phyloP scores from a whole-genome alignment of 495 filamentous ascomycete species.

The Ramalina intermedia region DNA sequence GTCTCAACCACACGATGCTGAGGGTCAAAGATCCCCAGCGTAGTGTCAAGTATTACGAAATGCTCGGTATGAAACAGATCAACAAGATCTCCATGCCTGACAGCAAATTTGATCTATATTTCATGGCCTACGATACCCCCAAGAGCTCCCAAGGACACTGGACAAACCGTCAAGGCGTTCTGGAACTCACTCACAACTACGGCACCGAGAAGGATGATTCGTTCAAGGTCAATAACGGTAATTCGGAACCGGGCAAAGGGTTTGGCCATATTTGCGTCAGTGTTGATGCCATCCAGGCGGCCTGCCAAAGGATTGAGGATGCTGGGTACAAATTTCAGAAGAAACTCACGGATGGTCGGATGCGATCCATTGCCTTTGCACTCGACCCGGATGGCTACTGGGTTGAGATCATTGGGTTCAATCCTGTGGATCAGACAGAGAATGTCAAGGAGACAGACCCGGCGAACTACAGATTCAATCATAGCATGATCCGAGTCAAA shows the following conservation, averaged over 20 bases:
- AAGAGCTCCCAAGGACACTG: constrained; percentile 45
- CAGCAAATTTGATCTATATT: constrained; percentile 81
- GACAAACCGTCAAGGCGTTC: constrained; percentile 73
- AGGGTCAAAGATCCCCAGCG: constrained; percentile 87
- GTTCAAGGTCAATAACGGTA: constrained; percentile 78
- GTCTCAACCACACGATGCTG: constrained; percentile 73
- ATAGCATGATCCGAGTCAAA: constrained; percentile 94
- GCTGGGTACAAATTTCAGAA: constrained; percentile 91
- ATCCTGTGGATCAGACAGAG: constrained; percentile 33
- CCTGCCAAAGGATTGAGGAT: constrained; percentile 76
- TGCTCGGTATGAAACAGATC: constrained; percentile 77
- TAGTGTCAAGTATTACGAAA: constrained; percentile 88
- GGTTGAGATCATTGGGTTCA: constrained; percentile 53
- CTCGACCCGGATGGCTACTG: constrained; percentile 92
- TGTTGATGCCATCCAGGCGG: constrained; percentile 81
- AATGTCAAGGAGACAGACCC: constrained; percentile 38
- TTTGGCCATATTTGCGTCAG: constrained; percentile 84
- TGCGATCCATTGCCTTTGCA: constrained; percentile 81
- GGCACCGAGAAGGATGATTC: constrained; percentile 77
- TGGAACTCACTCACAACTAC: constrained; percentile 96
- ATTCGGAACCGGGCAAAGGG: constrained; percentile 69
- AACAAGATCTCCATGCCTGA: constrained; percentile 61
- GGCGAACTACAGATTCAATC: constrained; percentile 47
- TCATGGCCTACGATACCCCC: constrained; percentile 60
- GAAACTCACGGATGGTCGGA: constrained; percentile 74